phyloP scores from a whole-genome alignment of 1,284 basidiomycete genomes.

The Takashimella koratensis region DNA sequence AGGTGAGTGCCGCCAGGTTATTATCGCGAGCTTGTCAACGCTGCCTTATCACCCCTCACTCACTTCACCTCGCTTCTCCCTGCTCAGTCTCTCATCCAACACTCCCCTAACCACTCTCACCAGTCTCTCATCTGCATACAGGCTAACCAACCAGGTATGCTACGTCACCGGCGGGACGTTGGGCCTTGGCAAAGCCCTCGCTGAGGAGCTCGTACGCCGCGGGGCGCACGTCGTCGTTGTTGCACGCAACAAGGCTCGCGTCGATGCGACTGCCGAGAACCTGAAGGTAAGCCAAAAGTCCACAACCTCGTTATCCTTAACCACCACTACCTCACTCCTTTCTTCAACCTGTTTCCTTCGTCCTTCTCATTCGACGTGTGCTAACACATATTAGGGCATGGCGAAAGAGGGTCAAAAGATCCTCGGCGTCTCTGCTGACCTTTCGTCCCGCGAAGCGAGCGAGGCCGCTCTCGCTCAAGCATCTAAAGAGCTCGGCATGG shows the following conservation, averaged over 20 bases:
- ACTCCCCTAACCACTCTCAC: too few relatives aligned
- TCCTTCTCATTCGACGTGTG: background rate
- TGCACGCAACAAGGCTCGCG: constrained; percentile 61
- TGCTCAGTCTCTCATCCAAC: too few relatives aligned
- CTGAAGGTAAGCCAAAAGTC: constrained; percentile 56
- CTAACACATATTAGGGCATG: constrained; percentile 12
- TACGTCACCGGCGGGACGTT: constrained; percentile 77
- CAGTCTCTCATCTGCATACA: background rate
- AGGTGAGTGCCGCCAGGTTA: constrained; percentile 27
- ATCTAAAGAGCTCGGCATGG: constrained; percentile 55
- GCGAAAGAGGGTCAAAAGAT: constrained; percentile 59
- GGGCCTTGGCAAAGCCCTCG: constrained; percentile 71
- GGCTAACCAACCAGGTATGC: constrained; percentile 56
- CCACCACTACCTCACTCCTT: background rate
- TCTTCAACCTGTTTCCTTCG: background rate
- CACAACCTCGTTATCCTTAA: background rate
- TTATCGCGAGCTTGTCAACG: too few relatives aligned
- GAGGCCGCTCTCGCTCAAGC: constrained; percentile 61
- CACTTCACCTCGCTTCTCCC: too few relatives aligned
- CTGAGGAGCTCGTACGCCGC: constrained; percentile 61
- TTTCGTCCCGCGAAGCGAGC: constrained; percentile 56
- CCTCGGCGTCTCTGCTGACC: constrained; percentile 60
- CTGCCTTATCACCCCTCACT: too few relatives aligned
- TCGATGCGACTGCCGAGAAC: constrained; percentile 58
- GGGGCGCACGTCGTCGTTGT: constrained; percentile 81